Evolutionary conservation across 1,284 basidiomycete genomes (phyloP).

Genomic region (Ganoderma sinense): DNA sequence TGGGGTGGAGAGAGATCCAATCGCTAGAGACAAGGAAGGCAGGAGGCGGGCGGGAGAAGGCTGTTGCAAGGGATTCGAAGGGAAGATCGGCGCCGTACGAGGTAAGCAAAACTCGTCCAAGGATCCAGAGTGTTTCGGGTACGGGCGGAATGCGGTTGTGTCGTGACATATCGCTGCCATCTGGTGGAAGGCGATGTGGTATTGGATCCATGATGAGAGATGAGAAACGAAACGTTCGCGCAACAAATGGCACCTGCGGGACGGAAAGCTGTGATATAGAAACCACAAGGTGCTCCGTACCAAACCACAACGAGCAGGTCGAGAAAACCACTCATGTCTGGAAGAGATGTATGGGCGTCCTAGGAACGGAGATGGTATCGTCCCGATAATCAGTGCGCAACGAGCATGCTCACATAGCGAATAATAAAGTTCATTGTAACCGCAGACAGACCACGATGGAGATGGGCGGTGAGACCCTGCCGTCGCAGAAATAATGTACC

Average conservation of each 20-base stretch:
- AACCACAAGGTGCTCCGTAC: neutral
- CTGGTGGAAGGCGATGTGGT: neutral
- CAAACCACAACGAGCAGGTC: neutral
- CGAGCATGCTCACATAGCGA: neutral
- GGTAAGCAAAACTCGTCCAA: neutral
- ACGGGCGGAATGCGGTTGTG: neutral
- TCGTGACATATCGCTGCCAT: neutral
- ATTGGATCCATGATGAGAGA: neutral
- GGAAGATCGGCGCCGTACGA: neutral
- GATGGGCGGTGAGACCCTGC: neutral
- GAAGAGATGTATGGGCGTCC: neutral
- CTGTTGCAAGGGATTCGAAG: neutral
- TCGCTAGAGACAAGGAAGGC: neutral
- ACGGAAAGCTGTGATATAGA: neutral
- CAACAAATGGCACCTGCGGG: neutral
- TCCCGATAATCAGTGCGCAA: neutral
- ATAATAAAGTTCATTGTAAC: neutral
- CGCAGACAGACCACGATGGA: neutral
- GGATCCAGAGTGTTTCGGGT: neutral
- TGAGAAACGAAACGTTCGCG: no score
- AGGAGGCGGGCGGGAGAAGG: neutral
- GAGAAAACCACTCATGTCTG: neutral
- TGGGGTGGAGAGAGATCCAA: neutral
- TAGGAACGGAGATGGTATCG: constrained; percentile 1
- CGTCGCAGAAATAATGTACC: neutral